phyloP scores from a whole-genome alignment of 306 rosid species.

The Quercus engelmannii region DNA sequence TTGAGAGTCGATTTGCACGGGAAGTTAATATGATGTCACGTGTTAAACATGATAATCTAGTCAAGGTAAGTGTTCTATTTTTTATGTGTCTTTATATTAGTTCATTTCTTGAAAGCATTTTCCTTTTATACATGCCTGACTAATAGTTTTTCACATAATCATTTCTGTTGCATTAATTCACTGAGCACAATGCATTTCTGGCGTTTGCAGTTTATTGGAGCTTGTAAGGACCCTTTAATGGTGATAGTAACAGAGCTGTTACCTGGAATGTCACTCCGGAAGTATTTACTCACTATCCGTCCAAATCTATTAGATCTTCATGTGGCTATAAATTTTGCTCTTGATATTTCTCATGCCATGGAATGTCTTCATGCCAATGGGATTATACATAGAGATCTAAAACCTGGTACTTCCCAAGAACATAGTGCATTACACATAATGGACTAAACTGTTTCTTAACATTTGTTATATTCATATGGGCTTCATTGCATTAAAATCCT shows the following conservation, averaged over 20 bases:
- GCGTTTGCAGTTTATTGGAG: constrained; percentile 86
- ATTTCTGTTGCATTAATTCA: background rate
- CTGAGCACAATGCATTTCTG: constrained; percentile 16
- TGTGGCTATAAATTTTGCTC: constrained; percentile 70
- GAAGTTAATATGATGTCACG: constrained; percentile 98
- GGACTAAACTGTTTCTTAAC: background rate
- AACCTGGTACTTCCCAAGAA: constrained; percentile 64
- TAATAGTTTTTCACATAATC: background rate
- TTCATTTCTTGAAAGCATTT: background rate
- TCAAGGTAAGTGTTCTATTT: constrained; percentile 55
- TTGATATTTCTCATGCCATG: constrained; percentile 92
- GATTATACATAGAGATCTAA: constrained; percentile 94
- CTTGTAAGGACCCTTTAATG: constrained; percentile 96
- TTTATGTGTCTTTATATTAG: background rate
- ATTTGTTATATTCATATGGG: constrained; percentile 1
- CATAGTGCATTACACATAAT: background rate
- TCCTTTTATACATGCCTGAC: background rate
- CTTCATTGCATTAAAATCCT: background rate
- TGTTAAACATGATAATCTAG: constrained; percentile 91
- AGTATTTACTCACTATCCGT: constrained; percentile 64
- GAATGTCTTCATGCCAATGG: constrained; percentile 98
- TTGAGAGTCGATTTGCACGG: constrained; percentile 84
- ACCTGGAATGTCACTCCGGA: constrained; percentile 96
- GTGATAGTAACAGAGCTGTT: constrained; percentile 94
- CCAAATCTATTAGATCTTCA: constrained; percentile 60